Evolutionary conservation across 2,329 filamentous ascomycete genomes (phyloP).

Genomic region (Penicillium sp.): DNA sequence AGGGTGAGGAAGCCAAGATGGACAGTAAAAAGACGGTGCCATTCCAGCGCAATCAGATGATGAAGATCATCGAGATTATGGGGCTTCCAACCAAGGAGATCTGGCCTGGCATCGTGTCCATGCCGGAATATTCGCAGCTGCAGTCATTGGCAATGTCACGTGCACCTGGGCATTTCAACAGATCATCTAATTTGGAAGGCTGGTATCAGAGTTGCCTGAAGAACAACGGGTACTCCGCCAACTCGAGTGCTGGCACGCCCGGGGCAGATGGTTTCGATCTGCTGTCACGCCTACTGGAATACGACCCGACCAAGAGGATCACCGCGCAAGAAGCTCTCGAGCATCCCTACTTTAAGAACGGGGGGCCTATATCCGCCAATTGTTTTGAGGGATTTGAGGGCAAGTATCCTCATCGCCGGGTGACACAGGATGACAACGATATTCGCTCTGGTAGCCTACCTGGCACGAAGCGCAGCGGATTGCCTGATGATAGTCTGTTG

Average conservation of each 20-base stretch:
- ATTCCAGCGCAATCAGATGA: conserved; percentile 97
- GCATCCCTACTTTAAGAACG: conserved; percentile 77
- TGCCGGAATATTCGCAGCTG: conserved; percentile 78
- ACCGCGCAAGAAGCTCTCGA: conserved; percentile 79
- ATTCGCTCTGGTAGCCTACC: conserved; percentile 82
- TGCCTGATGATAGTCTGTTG: conserved; percentile 75
- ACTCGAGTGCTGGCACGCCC: conserved; percentile 48
- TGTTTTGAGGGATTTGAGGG: conserved; percentile 84
- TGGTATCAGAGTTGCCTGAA: conserved; percentile 69
- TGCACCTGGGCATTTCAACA: conserved; percentile 44
- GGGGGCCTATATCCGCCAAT: conserved; percentile 62
- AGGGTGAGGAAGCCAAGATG: conserved; percentile 98
- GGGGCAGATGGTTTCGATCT: conserved; percentile 73
- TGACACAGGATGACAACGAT: conserved; percentile 92
- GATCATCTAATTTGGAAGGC: conserved; percentile 58
- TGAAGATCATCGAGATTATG: conserved; percentile 95
- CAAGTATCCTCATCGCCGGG: conserved; percentile 80
- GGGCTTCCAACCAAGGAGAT: conserved; percentile 78
- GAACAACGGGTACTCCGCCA: conserved; percentile 45
- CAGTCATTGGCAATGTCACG: conserved; percentile 42
- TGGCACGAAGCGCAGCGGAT: conserved; percentile 77
- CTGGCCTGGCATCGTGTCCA: conserved; percentile 74
- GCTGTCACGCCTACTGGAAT: conserved; percentile 74
- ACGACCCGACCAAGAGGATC: conserved; percentile 80
- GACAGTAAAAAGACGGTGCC: conserved; percentile 95